phyloP scores from a whole-genome alignment of 2,329 filamentous ascomycete species.

The Pseudogymnoascus sp. region DNA sequence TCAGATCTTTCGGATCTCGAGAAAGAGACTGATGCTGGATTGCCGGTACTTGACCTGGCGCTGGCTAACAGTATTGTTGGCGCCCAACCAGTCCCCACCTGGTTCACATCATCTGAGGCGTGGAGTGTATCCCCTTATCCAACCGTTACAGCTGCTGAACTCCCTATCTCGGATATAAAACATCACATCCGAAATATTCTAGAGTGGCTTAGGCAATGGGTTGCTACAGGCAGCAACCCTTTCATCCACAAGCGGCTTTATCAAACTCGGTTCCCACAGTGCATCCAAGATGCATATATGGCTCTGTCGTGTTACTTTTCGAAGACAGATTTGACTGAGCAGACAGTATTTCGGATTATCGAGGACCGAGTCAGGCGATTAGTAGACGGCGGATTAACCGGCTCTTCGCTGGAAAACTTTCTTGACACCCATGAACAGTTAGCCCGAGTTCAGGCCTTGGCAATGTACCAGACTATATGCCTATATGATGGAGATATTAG shows the following conservation, averaged over 20 bases:
- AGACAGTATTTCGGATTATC: conserved; percentile 23
- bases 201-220: conserved; percentile 25
- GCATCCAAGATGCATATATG: conserved; percentile 27
- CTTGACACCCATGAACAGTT: conserved; percentile 15
- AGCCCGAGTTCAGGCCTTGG: conserved; percentile 19
- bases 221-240: conserved; percentile 21
- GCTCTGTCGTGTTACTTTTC: conserved; percentile 22
- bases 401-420: not conserved
- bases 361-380: conserved; percentile 19
- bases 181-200: conserved; percentile 22
- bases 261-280: conserved; percentile 20
- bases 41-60: not conserved
- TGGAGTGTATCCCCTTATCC: conserved; percentile 18
- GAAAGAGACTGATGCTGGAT: not conserved
- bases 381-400: conserved; percentile 3
- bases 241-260: conserved; percentile 28
- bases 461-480: conserved; percentile 25
- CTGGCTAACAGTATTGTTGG: not conserved
- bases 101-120: conserved; percentile 12
- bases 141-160: conserved; percentile 4
- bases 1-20: not conserved
- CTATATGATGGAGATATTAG: conserved; percentile 27
- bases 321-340: conserved; percentile 24
- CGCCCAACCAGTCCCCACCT: not conserved
- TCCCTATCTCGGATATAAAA: conserved; percentile 18